Conservation (phyloP, 2,329 filamentous ascomycete genomes). For the Colletotrichum tanaceti region DNA sequence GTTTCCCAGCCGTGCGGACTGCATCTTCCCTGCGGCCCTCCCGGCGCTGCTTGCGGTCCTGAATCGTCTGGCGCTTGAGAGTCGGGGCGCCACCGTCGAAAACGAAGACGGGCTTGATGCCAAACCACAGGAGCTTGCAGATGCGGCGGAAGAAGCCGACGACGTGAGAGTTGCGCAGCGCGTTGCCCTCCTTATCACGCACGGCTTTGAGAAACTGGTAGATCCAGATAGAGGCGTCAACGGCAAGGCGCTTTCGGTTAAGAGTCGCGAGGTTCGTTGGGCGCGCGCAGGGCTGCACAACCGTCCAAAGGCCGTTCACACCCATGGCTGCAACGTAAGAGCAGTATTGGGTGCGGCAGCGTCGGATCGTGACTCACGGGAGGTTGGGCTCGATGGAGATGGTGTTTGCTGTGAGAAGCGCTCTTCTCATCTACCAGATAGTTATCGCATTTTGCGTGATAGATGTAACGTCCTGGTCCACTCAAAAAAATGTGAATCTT, state of each 20-base stretch:
- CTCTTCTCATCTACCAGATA: conserved; percentile 36
- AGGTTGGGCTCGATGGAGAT: conserved; percentile 2
- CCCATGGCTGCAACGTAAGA: conserved; percentile 73
- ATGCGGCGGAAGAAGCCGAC: conserved; percentile 98
- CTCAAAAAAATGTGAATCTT: not conserved
- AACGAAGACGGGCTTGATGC: conserved; percentile 96
- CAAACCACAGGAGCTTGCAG: conserved; percentile 96
- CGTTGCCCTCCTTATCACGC: conserved; percentile 97
- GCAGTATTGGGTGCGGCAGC: not conserved
- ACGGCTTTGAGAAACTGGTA: conserved; percentile 99
- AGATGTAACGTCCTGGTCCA: conserved; percentile 1
- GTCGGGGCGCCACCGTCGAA: conserved; percentile 95
- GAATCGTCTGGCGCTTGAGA: conserved; percentile 92
- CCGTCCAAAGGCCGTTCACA: conserved; percentile 97
- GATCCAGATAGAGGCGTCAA: conserved; percentile 99
- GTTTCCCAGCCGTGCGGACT: conserved; percentile 86
- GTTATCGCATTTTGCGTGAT: conserved; percentile 27
- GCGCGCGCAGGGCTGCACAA: conserved; percentile 92
- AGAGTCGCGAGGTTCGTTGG: conserved; percentile 96
- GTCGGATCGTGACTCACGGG: conserved; percentile 32
- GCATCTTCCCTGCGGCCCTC: conserved; percentile 96
- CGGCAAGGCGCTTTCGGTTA: conserved; percentile 94
- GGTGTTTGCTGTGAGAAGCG: conserved; percentile 30
- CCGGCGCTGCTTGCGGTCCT: conserved; percentile 78
- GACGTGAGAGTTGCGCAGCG: conserved; percentile 92